Conservation (phyloP, 441 rosid species). For the Eugenia klotzschiana region DNA sequence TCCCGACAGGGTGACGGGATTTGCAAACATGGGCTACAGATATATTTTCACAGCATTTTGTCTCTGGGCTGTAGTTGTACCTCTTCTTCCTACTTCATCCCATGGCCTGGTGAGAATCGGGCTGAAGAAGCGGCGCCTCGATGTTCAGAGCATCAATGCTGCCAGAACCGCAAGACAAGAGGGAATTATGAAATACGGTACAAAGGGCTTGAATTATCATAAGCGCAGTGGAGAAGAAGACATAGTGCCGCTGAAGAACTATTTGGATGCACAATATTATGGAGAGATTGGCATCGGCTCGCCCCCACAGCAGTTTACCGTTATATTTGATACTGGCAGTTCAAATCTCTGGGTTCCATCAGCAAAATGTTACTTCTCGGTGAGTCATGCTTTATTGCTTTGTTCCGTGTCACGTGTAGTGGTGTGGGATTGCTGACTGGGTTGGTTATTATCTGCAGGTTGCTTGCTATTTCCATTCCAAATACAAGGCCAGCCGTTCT, state of each 20-base stretch:
- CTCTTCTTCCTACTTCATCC: conserved; percentile 33
- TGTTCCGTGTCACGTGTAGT: neutral
- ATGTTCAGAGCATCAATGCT: conserved; percentile 22
- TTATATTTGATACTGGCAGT: conserved; percentile 74
- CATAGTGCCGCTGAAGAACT: conserved; percentile 47
- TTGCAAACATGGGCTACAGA: conserved; percentile 15
- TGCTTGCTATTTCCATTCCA: conserved; percentile 60
- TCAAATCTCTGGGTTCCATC: conserved; percentile 90
- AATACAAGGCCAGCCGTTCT: conserved; percentile 49
- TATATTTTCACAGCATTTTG: conserved; percentile 13
- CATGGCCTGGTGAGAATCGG: conserved; percentile 35
- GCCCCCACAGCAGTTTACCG: conserved; percentile 61
- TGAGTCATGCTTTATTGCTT: conserved; percentile 15
- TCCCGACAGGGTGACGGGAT: conserved; percentile 23
- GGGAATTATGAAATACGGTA: neutral
- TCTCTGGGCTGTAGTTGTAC: conserved; percentile 24
- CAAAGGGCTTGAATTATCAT: neutral
- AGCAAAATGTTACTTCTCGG: conserved; percentile 50
- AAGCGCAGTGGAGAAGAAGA: conserved; percentile 13
- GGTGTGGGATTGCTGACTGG: neutral
- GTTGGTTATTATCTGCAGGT: conserved; percentile 22
- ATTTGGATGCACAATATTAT: conserved; percentile 55
- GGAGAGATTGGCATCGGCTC: conserved; percentile 69
- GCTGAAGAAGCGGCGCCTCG: conserved; percentile 43
- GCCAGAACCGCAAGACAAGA: conserved; percentile 22